Evolutionary conservation across 2,329 filamentous ascomycete genomes (phyloP).

Genomic region (Aspergillus tanneri): DNA sequence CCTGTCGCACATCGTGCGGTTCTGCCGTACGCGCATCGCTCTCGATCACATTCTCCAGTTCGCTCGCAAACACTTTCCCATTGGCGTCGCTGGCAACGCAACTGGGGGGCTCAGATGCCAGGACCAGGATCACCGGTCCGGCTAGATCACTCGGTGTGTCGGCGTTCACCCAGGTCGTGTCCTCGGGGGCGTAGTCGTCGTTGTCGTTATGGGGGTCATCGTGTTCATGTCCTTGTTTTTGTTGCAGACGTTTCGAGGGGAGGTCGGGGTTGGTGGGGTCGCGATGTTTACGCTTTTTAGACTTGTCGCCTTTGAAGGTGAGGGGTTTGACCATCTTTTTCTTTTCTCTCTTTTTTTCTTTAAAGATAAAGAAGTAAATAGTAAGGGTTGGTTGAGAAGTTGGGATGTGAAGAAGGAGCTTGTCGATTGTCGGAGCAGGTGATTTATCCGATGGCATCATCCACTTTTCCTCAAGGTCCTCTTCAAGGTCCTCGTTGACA

Average conservation of each 20-base stretch:
- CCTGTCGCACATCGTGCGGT: constrained; percentile 91
- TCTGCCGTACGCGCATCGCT: constrained; percentile 79
- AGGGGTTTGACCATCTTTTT: constrained; percentile 69
- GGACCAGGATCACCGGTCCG: constrained; percentile 78
- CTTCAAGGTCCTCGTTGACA: neutral
- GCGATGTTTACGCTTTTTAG: constrained; percentile 83
- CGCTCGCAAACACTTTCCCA: constrained; percentile 79
- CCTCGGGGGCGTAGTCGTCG: constrained; percentile 48
- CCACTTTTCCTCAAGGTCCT: neutral
- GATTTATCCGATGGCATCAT: neutral
- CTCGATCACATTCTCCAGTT: constrained; percentile 85
- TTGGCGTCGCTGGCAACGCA: constrained; percentile 82
- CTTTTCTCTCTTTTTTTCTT: neutral
- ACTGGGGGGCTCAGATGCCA: constrained; percentile 70
- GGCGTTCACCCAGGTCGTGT: constrained; percentile 90
- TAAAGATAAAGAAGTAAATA: neutral
- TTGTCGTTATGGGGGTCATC: too few relatives aligned
- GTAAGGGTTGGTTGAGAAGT: constrained; percentile 4
- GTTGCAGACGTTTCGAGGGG: constrained; percentile 19
- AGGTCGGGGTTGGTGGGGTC: constrained; percentile 20
- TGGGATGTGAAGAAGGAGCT: constrained; percentile 4
- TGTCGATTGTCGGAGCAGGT: constrained; percentile 1
- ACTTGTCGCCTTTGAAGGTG: constrained; percentile 93
- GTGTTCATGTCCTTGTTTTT: too few relatives aligned
- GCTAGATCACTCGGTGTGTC: constrained; percentile 71